Percentiles rank a stretch among this genome's conserved stretches.
Conservation (phyloP, 768 basidiomycete species). For the Dacryopinax primogenitus region DNA sequence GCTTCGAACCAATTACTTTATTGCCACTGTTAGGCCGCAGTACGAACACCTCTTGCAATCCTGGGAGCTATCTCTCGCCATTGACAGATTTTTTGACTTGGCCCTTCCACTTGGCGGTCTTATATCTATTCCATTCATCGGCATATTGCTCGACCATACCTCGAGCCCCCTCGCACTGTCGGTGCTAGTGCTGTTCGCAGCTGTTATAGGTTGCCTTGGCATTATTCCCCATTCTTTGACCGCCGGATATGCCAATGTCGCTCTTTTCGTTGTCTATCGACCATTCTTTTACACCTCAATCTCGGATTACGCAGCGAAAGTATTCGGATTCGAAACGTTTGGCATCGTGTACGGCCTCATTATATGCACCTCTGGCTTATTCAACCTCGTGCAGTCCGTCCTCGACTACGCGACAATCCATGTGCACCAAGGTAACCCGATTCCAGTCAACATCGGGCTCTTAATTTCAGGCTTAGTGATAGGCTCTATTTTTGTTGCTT, state of each 20-base stretch:
- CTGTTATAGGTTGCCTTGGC: not conserved
- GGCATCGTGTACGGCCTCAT: not conserved
- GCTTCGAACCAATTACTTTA: slow-evolving; percentile 2
- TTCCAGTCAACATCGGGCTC: not conserved
- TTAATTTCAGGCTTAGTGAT: not conserved
- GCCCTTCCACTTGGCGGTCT: not conserved
- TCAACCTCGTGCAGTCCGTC: slow-evolving; percentile 1
- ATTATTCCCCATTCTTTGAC: not conserved
- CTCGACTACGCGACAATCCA: not conserved
- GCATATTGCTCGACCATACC: not conserved
- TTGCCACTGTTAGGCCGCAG: not conserved
- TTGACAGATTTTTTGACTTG: not conserved
- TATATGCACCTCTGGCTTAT: not conserved
- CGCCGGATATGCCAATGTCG: not conserved
- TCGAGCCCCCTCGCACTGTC: not conserved
- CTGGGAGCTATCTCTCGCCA: not conserved
- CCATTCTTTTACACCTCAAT: slow-evolving; percentile 3
- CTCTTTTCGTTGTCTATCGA: not conserved
- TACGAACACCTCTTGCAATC: not conserved
- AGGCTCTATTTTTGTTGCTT: not conserved
- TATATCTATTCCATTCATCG: not conserved
- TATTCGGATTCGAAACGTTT: slow-evolving; percentile 5
- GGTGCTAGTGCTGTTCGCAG: not conserved
- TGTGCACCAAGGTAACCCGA: not conserved
- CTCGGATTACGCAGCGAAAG: not conserved